Conservation (phyloP, 352 stramenopile genomes). For the Phytophthora nicotianae region DNA sequence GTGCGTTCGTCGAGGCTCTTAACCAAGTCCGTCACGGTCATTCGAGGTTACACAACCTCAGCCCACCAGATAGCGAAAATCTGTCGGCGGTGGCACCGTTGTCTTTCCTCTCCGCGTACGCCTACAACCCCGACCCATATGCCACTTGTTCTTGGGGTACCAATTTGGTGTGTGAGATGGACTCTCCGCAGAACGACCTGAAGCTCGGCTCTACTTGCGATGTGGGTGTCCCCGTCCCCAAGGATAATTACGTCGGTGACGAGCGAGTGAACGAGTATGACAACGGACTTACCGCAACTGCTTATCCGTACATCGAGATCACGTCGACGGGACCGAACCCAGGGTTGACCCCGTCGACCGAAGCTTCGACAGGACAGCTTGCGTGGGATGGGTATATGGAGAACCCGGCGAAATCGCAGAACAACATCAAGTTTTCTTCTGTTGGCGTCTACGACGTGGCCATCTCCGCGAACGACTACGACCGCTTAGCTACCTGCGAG, state of each 20-base stretch:
- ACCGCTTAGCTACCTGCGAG: constrained; percentile 26
- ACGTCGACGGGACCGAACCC: background rate
- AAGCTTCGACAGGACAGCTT: background rate
- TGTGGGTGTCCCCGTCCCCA: constrained; percentile 41
- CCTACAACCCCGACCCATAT: background rate
- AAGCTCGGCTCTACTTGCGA: constrained; percentile 8
- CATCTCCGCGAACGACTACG: constrained; percentile 51
- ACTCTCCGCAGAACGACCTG: background rate
- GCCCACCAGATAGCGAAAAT: background rate
- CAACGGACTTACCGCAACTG: background rate
- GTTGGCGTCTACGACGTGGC: constrained; percentile 50
- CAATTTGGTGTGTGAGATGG: constrained; percentile 1
- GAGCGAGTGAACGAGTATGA: constrained; percentile 36
- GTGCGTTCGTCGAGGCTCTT: constrained; percentile 10
- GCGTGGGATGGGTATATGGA: constrained; percentile 49
- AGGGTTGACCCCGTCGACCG: background rate
- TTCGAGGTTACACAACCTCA: constrained; percentile 6
- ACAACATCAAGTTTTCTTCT: constrained; percentile 32
- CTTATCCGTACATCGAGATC: constrained; percentile 16
- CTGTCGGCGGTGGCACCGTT: constrained; percentile 2
- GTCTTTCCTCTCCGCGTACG: background rate
- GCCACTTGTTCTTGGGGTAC: background rate
- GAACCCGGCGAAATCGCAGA: constrained; percentile 27
- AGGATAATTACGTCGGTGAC: constrained; percentile 62
- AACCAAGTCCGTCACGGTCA: constrained; percentile 2